Evolutionary conservation across 768 basidiomycete species (phyloP), one percentile per base, ranked within the genome.

Genomic region (Suillus americanus): DNA sequence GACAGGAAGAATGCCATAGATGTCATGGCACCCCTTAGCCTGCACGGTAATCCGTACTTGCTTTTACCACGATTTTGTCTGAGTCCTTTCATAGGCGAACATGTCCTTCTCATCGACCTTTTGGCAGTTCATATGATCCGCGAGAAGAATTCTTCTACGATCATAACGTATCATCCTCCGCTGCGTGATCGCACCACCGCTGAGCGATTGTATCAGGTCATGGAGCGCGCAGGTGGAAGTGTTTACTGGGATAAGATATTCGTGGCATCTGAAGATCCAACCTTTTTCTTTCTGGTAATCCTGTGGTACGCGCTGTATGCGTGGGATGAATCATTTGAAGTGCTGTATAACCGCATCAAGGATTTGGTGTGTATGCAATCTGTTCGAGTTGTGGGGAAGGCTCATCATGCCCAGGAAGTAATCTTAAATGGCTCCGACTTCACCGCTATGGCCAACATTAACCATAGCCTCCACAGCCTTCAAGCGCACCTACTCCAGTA

Each of bases 271-370:
- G 72, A 69, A 6, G 83, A 85, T 63, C 82, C 83, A 3, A 85
- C 83, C 1, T 83, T 85, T 46, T 73, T 85, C 37, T 73, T 85
- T 40, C 66, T 85, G 14, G 75, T 78, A 50, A 70, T 82, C 18
- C 68, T 85, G 40, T 85, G 84, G 85, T 83, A 83, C 64, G 80
- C 82, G 3, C 68, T 84, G 12, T 85, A 85, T 68, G 78, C 83
- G 1, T 85, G 83, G 82, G 85, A 85, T 61, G 83, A 86, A 69
- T 73, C 81, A 3, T 73, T 84, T 40, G 83, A 84, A 67, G 70
- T 72, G 16, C 65, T 85, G 37, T 83, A 83, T 65, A 62, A 65
- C 12, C 82, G 85, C 65, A 80, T 85, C n/a, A 79, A 79, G 60
- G 77, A 65, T 63, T 70, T 85, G 80, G 82, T 83, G 67, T 23